A percentile compares a stretch with the other conserved stretches of the same genome.
phyloP scores from a whole-genome alignment of 768 basidiomycete genomes.

The Trametes meyenii region DNA sequence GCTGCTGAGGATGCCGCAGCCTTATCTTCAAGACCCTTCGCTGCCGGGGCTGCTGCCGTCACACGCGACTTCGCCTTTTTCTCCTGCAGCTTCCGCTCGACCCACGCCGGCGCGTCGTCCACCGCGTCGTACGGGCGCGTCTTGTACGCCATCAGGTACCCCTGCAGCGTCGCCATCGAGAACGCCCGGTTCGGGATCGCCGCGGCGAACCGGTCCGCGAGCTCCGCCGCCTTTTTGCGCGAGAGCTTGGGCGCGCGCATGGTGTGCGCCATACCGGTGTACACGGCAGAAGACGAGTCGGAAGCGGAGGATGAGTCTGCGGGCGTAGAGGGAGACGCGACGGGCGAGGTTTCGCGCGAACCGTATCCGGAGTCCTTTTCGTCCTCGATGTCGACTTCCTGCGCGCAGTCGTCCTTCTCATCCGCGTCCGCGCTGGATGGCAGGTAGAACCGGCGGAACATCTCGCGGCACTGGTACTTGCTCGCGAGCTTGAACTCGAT shows the following conservation, averaged over 20 bases:
- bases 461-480: conserved; percentile 62
- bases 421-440: conserved; percentile 32
- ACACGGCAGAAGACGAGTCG: not conserved
- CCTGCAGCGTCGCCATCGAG: conserved; percentile 50
- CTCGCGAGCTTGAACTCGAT: conserved; percentile 79
- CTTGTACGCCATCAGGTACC: conserved; percentile 74
- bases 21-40: not conserved
- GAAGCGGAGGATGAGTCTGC: not conserved
- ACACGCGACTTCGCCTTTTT: conserved; percentile 1
- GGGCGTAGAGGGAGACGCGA: not conserved
- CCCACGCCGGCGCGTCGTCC: conserved; percentile 15
- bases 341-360: not conserved
- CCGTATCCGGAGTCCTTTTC: conserved; percentile 18
- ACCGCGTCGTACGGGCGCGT: conserved; percentile 56
- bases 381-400: not conserved
- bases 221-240: conserved; percentile 39
- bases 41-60: not conserved
- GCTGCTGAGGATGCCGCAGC: not conserved
- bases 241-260: conserved; percentile 37
- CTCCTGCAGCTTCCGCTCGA: conserved; percentile 18
- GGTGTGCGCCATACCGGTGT: conserved; percentile 17
- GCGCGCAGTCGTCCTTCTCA: not conserved
- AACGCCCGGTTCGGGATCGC: conserved; percentile 43
- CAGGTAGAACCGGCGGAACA: conserved; percentile 71
- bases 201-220: conserved; percentile 60